Evolutionary conservation across 179 eudicot species (phyloP).

Genomic region (Nepenthes alata): DNA sequence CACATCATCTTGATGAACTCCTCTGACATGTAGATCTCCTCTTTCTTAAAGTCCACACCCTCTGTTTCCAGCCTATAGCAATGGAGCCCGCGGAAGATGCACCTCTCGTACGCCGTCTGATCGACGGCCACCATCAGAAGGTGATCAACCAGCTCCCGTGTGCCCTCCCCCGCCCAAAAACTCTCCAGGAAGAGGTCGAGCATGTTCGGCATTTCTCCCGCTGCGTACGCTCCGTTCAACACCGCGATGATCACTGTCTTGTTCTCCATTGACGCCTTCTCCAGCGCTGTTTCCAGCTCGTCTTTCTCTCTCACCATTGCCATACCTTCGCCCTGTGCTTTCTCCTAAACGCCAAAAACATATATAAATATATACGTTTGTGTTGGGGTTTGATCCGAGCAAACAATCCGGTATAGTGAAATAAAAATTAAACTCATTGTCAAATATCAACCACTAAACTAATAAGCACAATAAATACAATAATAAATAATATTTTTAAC

Average conservation of each 20-base stretch:
- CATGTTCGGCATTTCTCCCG: slow-evolving; percentile 36
- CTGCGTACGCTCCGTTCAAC: slow-evolving; percentile 51
- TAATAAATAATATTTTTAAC: no score
- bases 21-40: slow-evolving; percentile 47
- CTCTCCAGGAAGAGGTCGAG: slow-evolving; percentile 60
- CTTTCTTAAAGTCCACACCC: slow-evolving; percentile 30
- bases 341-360: not conserved
- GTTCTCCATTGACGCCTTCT: slow-evolving; percentile 25
- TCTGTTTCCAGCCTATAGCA: slow-evolving; percentile 45
- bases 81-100: slow-evolving; percentile 42
- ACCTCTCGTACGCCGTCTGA: slow-evolving; percentile 43
- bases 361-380: no score
- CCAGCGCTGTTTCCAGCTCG: slow-evolving; percentile 21
- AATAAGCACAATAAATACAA: not conserved
- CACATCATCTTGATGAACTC: slow-evolving; percentile 76
- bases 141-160: slow-evolving; percentile 30
- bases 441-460: no score
- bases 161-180: slow-evolving; percentile 59
- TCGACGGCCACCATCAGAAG: slow-evolving; percentile 55
- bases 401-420: no score
- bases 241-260: slow-evolving; percentile 54
- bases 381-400: no score
- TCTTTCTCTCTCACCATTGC: slow-evolving; percentile 5
- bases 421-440: no score
- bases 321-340: no score